phyloP scores from a whole-genome alignment of 2,329 filamentous ascomycete species.

The Zymoseptoria pseudotritici region DNA sequence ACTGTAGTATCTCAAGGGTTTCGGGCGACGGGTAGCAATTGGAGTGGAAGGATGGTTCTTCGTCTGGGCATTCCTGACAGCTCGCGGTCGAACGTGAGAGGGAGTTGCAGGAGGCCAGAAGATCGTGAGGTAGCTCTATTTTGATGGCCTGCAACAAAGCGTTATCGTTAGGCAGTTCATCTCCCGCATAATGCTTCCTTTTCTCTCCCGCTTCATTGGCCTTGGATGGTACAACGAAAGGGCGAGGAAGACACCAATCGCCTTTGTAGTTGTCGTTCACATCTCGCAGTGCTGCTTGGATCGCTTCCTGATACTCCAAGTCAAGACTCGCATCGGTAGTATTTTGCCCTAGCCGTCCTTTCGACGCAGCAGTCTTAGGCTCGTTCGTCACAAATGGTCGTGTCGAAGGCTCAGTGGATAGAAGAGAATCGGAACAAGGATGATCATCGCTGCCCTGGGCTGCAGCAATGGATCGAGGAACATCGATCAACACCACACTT shows the following conservation, averaged over 20 bases:
- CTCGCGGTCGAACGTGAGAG: not conserved
- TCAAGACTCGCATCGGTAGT: constrained; percentile 29
- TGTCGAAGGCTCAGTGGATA: constrained; percentile 41
- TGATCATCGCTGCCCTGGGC: constrained; percentile 49
- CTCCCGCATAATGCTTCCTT: constrained; percentile 13
- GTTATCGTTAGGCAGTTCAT: not conserved
- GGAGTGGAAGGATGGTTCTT: not conserved
- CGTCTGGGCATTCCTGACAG: not conserved
- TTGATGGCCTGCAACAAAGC: not conserved
- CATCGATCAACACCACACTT: constrained; percentile 56
- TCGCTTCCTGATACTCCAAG: constrained; percentile 29
- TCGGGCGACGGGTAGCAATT: not conserved
- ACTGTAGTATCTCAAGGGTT: not conserved
- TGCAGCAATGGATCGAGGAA: constrained; percentile 61
- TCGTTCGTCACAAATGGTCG: constrained; percentile 50
- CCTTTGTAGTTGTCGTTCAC: constrained; percentile 20
- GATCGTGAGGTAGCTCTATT: not conserved
- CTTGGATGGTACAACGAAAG: not conserved
- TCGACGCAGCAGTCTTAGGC: constrained; percentile 43
- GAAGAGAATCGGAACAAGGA: constrained; percentile 34
- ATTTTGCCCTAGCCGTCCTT: constrained; percentile 33
- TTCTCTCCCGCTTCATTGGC: constrained; percentile 10
- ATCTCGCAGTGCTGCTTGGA: constrained; percentile 34
- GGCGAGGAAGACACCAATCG: constrained; percentile 31
- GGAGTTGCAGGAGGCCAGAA: not conserved